Evolutionary conservation across 1,284 basidiomycete species (phyloP), one percentile per base, ranked within the genome.

Genomic region (Laetiporus sulphureus): DNA sequence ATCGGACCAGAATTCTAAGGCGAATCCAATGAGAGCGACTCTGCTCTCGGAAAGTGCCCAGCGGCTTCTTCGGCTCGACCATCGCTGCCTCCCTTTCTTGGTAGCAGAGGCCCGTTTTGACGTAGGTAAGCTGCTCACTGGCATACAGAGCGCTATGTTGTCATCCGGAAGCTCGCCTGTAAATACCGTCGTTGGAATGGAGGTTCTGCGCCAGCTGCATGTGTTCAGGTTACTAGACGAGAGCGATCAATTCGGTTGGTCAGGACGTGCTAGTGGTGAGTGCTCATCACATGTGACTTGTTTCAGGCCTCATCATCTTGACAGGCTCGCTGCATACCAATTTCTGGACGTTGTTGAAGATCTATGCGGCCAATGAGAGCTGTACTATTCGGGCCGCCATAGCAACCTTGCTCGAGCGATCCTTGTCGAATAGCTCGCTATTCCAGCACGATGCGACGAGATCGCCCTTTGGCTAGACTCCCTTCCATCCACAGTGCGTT

Each of bases 31-130:
- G 42, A 69, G 68, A 50, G 53, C 55, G 0, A 75, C 80, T 1
- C 62, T 96, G 49, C 66, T 94, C 18, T 73, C 79, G 0, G 93
- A 96, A 61, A 75, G 75, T 19, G 78, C 89, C 0, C 78, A 93
- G 48, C 66, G 92, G 16, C 62, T 96, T 36, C 65, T 96, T 40
- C 86, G 84, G 71, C 70, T 95, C 24, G 96, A 95, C 61, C 85
- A 94, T 53, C 70, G 70, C 19, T 82, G 78, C 35, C 63, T 96
- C 11, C 88, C 90, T 0, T 71, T 73, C 4, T 64, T 89, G 3
- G 79, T 87, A 0, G 75, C 78, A 0, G 92, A 94, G 58, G 78
- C 79, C 5, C 73, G 81, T 35, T 94, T 94, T 56, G 93, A 97
- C 59, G 77, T 85, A 15, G 90, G 90, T 10, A 91, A 91, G 56